Conservation (phyloP, 2,329 filamentous ascomycete species). For the Aspergillus persii region DNA sequence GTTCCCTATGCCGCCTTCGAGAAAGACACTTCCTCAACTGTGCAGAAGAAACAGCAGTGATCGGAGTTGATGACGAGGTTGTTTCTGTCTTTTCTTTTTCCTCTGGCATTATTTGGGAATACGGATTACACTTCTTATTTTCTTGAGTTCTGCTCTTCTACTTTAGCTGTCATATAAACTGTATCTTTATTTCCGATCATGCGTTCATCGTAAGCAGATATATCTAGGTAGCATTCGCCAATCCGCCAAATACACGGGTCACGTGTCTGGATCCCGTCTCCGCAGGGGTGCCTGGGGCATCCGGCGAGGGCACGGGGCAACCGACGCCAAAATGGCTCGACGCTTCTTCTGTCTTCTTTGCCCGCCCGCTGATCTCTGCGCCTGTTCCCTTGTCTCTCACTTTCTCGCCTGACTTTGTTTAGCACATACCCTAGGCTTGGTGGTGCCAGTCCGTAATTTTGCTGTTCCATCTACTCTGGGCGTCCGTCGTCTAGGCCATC, state of each 20-base stretch:
- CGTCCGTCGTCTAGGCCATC: constrained; percentile 1
- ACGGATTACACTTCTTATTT: neutral
- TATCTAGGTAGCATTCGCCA: neutral
- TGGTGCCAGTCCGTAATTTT: constrained; percentile 1
- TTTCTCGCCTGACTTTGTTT: neutral
- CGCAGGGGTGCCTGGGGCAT: neutral
- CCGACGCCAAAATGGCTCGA: neutral
- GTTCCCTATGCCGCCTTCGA: constrained; percentile 94
- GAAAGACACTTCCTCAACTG: constrained; percentile 88
- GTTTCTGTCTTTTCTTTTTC: constrained; percentile 5
- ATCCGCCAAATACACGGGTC: neutral
- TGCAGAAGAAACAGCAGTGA: constrained; percentile 75
- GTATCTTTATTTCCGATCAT: neutral
- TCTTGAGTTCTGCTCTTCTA: too few species aligned
- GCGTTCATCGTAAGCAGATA: neutral
- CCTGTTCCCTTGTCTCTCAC: neutral
- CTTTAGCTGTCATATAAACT: neutral
- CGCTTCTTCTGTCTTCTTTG: neutral
- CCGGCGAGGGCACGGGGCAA: neutral
- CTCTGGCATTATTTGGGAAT: neutral
- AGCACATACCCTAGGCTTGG: neutral
- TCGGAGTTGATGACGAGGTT: neutral
- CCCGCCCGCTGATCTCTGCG: neutral
- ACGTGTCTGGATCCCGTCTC: neutral
- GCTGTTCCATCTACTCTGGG: neutral